A percentile compares a stretch with the other conserved stretches of the same genome.
These are phyloP conservation scores for Aspergillus tubingensis DNA, from an alignment of 2,329 filamentous ascomycete genomes.

Conservation along the genomic window DNA sequence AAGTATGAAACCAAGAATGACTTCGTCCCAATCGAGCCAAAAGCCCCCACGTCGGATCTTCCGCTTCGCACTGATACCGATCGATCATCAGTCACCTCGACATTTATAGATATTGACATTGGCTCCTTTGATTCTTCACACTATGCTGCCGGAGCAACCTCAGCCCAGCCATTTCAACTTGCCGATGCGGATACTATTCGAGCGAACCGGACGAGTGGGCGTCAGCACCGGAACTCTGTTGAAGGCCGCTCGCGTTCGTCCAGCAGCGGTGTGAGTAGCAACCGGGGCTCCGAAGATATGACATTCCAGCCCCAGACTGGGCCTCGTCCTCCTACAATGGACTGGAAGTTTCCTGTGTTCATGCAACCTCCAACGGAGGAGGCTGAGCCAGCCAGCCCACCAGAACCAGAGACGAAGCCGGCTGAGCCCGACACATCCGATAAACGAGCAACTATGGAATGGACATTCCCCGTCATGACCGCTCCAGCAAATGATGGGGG, in stretches of 20 bases:
- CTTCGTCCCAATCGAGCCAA: conserved; percentile 47
- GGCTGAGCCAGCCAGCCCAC: conserved; percentile 10
- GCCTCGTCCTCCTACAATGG: conserved; percentile 49
- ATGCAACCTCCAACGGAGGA: conserved; percentile 25
- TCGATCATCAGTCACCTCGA: conserved; percentile 51
- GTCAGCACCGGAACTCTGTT: conserved; percentile 43
- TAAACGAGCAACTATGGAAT: conserved; percentile 52
- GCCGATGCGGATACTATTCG: conserved; percentile 58
- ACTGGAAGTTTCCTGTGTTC: conserved; percentile 49
- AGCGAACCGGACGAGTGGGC: conserved; percentile 55
- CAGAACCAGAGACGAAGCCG: conserved; percentile 13
- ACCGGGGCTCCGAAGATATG: conserved; percentile 29
- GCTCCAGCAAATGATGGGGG: conserved; percentile 19
- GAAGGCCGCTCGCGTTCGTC: conserved; percentile 37
- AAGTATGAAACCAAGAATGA: conserved; percentile 57
- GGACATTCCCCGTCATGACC: conserved; percentile 55
- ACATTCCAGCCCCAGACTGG: conserved; percentile 36
- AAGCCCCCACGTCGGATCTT: conserved; percentile 55
- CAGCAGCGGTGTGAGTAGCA: conserved; percentile 31
- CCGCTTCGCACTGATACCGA: conserved; percentile 52
- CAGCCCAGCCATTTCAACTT: conserved; percentile 54
- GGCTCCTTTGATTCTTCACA: conserved; percentile 52
- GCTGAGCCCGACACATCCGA: conserved; percentile 28
- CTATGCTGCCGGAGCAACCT: conserved; percentile 55
- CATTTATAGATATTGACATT: conserved; percentile 59